Evolutionary conservation across 2,329 filamentous ascomycete genomes (phyloP), one percentile per base, ranked within the genome.

Genomic region (Pseudomassariella vexata): DNA sequence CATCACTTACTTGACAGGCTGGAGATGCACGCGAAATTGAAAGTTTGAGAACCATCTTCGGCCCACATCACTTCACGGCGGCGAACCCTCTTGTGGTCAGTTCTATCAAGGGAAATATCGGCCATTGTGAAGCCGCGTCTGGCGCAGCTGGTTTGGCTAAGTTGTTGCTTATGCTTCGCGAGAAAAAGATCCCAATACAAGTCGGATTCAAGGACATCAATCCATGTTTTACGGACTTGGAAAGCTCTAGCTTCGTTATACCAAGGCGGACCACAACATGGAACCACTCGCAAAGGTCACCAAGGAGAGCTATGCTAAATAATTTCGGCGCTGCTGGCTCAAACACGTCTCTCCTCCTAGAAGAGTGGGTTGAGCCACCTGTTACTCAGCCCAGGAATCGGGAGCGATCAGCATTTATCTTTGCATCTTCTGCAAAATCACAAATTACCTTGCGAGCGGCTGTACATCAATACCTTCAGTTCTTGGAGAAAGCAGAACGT

Each of bases 321-420:
- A 45, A 45, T 20, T 45, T 45, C 19, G 42, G 42, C 3, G 42
- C 42, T 3, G 42, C 42, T 7, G 42, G 42, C 9, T 47, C 44
- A 3, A 47, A 47, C 20, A 35, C 46, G 3, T 35, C 40, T 5
- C 28, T 48, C 14, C 16, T 46, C 2, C 26, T 47, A 9, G 39
- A 47, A 26, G 44, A 48, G 9, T 23, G 28, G 30, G 16, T 10
- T 27, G 21, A 22, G 15, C 6, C n/a, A 17, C 10, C 12, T 20
- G 14, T 10, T 16, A 28, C 12, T 5, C 22, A 30, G n/a, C 17
- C 18, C 16, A 18, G 17, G 14, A 6, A 18, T 11, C 32, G 18
- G 16, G 11, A 16, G 15, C 26, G 32, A 15, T 35, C 32, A 15
- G 26, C 34, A 8, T 35, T 46, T 19, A 16, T 39, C 5, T 28